These are phyloP conservation scores for Gonium pectorale DNA, from an alignment of 139 green algal species.

Conservation along the genomic window DNA sequence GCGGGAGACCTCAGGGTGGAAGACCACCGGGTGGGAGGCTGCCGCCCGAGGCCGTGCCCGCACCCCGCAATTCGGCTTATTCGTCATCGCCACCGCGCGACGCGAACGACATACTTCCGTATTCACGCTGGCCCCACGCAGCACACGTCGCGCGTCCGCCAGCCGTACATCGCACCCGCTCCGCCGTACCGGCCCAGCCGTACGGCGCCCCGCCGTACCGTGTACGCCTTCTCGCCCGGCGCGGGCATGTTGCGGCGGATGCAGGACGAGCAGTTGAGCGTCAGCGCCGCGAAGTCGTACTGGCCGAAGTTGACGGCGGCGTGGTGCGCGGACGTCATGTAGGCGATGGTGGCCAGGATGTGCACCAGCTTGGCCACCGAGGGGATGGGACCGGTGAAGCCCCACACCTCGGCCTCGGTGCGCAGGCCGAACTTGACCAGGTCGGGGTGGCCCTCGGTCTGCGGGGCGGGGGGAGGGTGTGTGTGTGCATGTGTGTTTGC, in stretches of 20 bases:
- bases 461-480: too few species aligned
- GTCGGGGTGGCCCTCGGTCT: conserved; percentile 48
- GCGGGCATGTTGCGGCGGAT: conserved; percentile 22
- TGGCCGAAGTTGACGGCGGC: conserved; percentile 66
- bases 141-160: too few species aligned
- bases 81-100: too few species aligned
- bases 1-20: too few species aligned
- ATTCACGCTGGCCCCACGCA: too few species aligned
- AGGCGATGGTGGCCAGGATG: conserved; percentile 61
- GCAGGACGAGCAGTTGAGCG: conserved; percentile 50
- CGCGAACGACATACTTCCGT: too few species aligned
- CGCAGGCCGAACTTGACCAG: background rate
- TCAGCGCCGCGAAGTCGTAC: conserved; percentile 52
- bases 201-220: too few species aligned
- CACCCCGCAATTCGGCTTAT: too few species aligned
- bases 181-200: too few species aligned
- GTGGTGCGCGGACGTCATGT: conserved; percentile 58
- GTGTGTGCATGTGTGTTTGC: background rate
- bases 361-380: conserved; percentile 29
- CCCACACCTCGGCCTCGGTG: conserved; percentile 40
- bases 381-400: conserved; percentile 42
- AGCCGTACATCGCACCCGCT: too few species aligned
- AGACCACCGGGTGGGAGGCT: too few species aligned
- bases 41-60: too few species aligned
- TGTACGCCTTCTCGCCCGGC: background rate